Conservation (phyloP, 768 basidiomycete species). For the Scleroderma bovista region DNA sequence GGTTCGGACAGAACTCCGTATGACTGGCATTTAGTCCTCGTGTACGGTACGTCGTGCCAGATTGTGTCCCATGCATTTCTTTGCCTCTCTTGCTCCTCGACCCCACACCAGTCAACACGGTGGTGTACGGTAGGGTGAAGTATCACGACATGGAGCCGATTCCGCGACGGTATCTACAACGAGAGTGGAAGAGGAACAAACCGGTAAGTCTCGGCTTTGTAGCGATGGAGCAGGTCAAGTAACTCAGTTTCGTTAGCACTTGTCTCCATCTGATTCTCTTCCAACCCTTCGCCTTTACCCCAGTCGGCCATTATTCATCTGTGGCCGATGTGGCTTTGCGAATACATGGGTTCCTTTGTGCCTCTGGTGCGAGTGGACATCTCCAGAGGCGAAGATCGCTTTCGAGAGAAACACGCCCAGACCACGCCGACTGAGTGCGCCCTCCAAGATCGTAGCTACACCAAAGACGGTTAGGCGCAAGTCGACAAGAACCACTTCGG, state of each 20-base stretch:
- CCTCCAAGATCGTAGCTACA: slow-evolving; percentile 8
- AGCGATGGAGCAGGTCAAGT: slow-evolving; percentile 10
- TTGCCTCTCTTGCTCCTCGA: slow-evolving; percentile 3
- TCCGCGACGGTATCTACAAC: slow-evolving; percentile 31
- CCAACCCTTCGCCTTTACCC: slow-evolving; percentile 40
- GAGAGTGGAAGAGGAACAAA: slow-evolving; percentile 41
- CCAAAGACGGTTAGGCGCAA: slow-evolving; percentile 8
- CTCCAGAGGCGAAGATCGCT: slow-evolving; percentile 33
- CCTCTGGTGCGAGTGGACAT: slow-evolving; percentile 48
- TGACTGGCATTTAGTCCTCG: slow-evolving; percentile 25
- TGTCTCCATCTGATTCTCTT: slow-evolving; percentile 41
- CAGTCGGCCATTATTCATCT: slow-evolving; percentile 41
- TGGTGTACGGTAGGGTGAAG: slow-evolving; percentile 13
- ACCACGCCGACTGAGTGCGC: slow-evolving; percentile 27
- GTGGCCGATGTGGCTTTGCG: slow-evolving; percentile 40
- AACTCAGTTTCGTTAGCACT: slow-evolving; percentile 27
- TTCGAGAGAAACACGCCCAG: slow-evolving; percentile 37
- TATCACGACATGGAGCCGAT: slow-evolving; percentile 15
- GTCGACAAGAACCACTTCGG: slow-evolving; percentile 16
- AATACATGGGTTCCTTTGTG: slow-evolving; percentile 46
- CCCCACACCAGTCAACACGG: slow-evolving; percentile 1
- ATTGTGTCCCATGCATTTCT: neutral
- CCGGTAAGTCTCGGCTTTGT: slow-evolving; percentile 23
- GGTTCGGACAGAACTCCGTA: slow-evolving; percentile 24
- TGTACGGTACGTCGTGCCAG: slow-evolving; percentile 14